Percentiles rank a stretch among this genome's conserved stretches.
Evolutionary conservation across 1,284 basidiomycete genomes (phyloP).

Genomic region (Heterobasidion irregulare): DNA sequence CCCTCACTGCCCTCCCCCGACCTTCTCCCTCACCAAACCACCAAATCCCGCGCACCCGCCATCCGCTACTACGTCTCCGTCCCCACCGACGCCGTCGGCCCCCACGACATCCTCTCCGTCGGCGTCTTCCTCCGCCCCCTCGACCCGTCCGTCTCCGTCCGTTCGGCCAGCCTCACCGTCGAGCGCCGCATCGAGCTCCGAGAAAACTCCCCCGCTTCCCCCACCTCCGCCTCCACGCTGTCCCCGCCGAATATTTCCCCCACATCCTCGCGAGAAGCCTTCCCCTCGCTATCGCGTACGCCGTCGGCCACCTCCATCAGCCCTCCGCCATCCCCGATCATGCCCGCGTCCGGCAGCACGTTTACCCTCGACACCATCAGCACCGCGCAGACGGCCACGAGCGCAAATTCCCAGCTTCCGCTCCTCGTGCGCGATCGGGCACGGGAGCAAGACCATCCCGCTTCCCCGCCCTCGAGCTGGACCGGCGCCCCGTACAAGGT

Average conservation of each 20-base stretch:
- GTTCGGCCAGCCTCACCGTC: conserved; percentile 26
- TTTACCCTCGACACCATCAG: conserved; percentile 9
- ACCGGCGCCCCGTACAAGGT: conserved; percentile 15
- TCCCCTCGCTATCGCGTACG: neutral
- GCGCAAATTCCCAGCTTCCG: conserved; percentile 6
- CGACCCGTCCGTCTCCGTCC: conserved; percentile 23
- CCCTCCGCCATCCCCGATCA: conserved; percentile 10
- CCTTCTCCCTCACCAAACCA: conserved; percentile 19
- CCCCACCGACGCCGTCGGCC: conserved; percentile 29
- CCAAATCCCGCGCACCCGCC: conserved; percentile 23
- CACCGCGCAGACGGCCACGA: neutral
- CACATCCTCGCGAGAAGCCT: too few species aligned
- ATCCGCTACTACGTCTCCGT: conserved; percentile 27
- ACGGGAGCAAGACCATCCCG: neutral
- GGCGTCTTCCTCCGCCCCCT: conserved; percentile 25
- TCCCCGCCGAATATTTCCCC: neutral
- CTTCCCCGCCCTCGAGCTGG: conserved; percentile 15
- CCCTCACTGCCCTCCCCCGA: conserved; percentile 22
- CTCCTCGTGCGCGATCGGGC: conserved; percentile 4
- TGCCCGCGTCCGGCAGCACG: conserved; percentile 20
- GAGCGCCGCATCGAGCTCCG: conserved; percentile 31
- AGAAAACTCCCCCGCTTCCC: conserved; percentile 12
- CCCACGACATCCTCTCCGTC: conserved; percentile 30
- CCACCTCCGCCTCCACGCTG: neutral
- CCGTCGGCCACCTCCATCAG: neutral